Base-by-base conservation (phyloP, 176 grass and related monocot genomes). In the Zizania latifolia region DNA sequence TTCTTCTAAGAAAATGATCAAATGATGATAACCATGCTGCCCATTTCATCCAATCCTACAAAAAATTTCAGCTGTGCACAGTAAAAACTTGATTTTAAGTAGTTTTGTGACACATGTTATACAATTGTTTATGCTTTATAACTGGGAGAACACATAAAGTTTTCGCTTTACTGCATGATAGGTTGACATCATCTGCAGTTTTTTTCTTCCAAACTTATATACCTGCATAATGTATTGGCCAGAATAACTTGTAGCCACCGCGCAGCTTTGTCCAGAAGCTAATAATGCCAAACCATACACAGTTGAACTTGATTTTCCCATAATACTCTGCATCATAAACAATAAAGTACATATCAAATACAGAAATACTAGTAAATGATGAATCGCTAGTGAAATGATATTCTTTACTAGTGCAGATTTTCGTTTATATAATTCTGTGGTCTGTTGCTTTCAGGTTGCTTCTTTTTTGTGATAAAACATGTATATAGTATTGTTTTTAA, bases 171-270 rank as follows among this genome's bases (percentile, higher is more conserved):
- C 36, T 65, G n/a, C n/a, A 40, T 6, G 38, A 40, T 70, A 32
- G 1, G 48, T 50, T 46, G 45, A 69, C 37, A 41, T 41, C 41
- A 11, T 12, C 6, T 5, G 33, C 29, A 12, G 10, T 16, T 43
- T 1, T 15, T 2, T 38, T 67, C 7, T 36, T 37, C 35, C 8
- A 36, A 72, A 54, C 19, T 26, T 37, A 41, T 41, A 41, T 88
- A 96, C 93, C 89, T 92, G 89, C 89, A 97, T 90, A 61, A 97
- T 85, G 53, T 78, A 86, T 78, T 97, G 93, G 22, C 93, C 93
- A 0, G 89, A 77, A 29, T 97, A 97, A 38, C 82, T 92, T 3
- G 89, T 83, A 11, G 87, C 76, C 39, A 92, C 60, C 10, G 87
- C 58, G 28, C 84, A 92, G 68, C 93, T 92, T 76, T 96, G 93